These are phyloP conservation scores for Kwoniella europaea DNA, from an alignment of 768 basidiomycete species.

Conservation along the genomic window DNA sequence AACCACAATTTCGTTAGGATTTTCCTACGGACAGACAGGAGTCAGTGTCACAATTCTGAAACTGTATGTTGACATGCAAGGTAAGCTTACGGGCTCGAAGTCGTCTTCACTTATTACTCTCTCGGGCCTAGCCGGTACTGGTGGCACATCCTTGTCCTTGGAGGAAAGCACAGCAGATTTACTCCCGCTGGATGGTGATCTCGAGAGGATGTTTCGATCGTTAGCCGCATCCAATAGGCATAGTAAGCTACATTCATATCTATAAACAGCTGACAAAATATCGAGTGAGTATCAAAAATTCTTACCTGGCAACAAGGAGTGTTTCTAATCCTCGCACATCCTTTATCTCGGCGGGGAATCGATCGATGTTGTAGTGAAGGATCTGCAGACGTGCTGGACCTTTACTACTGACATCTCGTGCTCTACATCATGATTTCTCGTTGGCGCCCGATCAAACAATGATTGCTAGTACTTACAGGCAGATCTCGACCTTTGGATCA, in stretches of 20 bases:
- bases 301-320: conserved; percentile 42
- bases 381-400: conserved; percentile 53
- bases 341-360: conserved; percentile 54
- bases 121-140: conserved; percentile 21
- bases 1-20: conserved; percentile 56
- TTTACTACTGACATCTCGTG: conserved; percentile 42
- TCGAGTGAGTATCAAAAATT: background rate
- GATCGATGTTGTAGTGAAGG: conserved; percentile 55
- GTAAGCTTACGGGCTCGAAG: conserved; percentile 43
- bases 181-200: conserved; percentile 7
- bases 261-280: background rate
- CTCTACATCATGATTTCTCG: conserved; percentile 25
- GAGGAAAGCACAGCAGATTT: background rate
- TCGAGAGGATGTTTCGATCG: conserved; percentile 26
- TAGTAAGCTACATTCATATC: conserved; percentile 21
- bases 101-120: conserved; percentile 47
- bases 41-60: background rate
- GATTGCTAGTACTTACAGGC: conserved; percentile 40
- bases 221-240: conserved; percentile 51
- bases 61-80: background rate
- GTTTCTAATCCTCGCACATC: conserved; percentile 53
- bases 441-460: too few relatives aligned
- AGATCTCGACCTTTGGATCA: conserved; percentile 55
- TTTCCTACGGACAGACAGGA: conserved; percentile 4
- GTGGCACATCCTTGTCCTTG: conserved; percentile 1